phyloP scores from a whole-genome alignment of 768 basidiomycete species.

The Sarcodon aspratus region DNA sequence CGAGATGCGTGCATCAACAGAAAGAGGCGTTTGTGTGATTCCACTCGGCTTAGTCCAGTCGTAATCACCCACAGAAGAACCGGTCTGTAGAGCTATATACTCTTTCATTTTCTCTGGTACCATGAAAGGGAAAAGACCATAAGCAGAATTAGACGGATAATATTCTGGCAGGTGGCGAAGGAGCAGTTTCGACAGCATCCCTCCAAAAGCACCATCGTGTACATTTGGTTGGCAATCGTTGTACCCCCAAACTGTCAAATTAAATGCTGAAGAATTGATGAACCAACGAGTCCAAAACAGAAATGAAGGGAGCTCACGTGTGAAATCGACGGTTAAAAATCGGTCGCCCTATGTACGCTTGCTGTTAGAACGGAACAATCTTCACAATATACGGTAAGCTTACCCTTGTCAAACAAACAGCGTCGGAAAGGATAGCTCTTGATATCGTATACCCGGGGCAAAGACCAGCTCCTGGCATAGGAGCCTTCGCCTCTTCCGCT shows the following conservation, averaged over 20 bases:
- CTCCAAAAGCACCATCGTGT: slow-evolving; percentile 64
- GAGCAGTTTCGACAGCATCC: slow-evolving; percentile 62
- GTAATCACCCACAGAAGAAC: slow-evolving; percentile 32
- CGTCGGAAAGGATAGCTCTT: slow-evolving; percentile 74
- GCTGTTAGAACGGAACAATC: background rate
- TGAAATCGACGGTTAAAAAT: slow-evolving; percentile 68
- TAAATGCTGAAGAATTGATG: slow-evolving; percentile 34
- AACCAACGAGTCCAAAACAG: background rate
- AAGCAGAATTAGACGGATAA: slow-evolving; percentile 52
- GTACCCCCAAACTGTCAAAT: slow-evolving; percentile 74
- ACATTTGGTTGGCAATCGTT: slow-evolving; percentile 54
- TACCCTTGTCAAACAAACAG: slow-evolving; percentile 53
- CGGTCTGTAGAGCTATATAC: slow-evolving; percentile 21
- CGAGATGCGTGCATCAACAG: background rate
- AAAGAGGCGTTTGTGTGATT: background rate
- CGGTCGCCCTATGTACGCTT: slow-evolving; percentile 49
- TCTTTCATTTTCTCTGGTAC: slow-evolving; percentile 40
- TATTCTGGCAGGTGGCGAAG: slow-evolving; percentile 61
- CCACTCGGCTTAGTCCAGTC: slow-evolving; percentile 46
- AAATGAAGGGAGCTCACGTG: slow-evolving; percentile 30
- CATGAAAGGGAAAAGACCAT: slow-evolving; percentile 77
- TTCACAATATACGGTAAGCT: background rate
- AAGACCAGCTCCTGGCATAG: slow-evolving; percentile 58
- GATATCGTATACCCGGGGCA: slow-evolving; percentile 82
- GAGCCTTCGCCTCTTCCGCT: slow-evolving; percentile 59